Percentiles rank a stretch among this genome's conserved stretches.
These are phyloP conservation scores for Pseudogymnoascus sp. DNA, from an alignment of 2,329 filamentous ascomycete species.

Conservation along the genomic window DNA sequence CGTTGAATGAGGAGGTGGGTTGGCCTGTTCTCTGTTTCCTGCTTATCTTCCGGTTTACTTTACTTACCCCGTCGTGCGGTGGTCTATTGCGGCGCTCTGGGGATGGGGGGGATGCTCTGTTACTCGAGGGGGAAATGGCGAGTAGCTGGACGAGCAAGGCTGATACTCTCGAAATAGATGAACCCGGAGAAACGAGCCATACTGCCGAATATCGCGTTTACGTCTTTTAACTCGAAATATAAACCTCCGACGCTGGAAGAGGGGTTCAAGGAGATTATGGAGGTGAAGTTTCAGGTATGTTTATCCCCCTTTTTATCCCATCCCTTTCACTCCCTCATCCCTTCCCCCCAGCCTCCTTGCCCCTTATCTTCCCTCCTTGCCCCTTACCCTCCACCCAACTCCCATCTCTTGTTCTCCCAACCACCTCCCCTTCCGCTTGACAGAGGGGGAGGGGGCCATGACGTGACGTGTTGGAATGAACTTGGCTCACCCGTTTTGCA, in stretches of 20 bases:
- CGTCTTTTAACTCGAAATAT: slow-evolving; percentile 63
- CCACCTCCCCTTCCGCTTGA: no score
- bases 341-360: background rate
- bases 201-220: slow-evolving; percentile 75
- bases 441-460: background rate
- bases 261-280: slow-evolving; percentile 73
- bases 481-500: slow-evolving; percentile 13
- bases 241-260: slow-evolving; percentile 63
- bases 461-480: background rate
- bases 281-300: slow-evolving; percentile 61
- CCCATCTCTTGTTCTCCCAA: no score
- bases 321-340: slow-evolving; percentile 2
- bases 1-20: slow-evolving; percentile 43
- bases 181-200: slow-evolving; percentile 74
- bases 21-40: slow-evolving; percentile 6
- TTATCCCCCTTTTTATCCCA: slow-evolving; percentile 5
- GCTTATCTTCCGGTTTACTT: no score
- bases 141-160: no score
- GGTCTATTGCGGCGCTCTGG: no score
- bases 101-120: no score
- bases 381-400: no score
- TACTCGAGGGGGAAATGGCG: no score
- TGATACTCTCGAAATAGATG: no score
- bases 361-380: no score
- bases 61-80: no score